phyloP scores from a whole-genome alignment of 2,329 filamentous ascomycete genomes.

The Metarhizium sp. region DNA sequence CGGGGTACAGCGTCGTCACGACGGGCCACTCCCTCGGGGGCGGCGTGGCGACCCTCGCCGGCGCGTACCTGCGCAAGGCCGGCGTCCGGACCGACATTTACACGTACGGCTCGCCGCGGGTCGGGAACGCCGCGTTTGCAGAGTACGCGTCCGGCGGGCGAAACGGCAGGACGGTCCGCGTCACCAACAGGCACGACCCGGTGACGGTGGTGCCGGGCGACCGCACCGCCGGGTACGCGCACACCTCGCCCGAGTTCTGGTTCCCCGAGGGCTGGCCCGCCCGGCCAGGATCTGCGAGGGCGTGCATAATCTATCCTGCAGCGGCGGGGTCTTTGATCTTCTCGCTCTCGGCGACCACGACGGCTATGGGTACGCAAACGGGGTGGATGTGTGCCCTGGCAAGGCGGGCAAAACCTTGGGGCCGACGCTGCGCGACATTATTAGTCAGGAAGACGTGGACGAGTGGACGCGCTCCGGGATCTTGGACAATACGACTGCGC shows the following conservation, averaged over 20 bases:
- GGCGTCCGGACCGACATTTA: constrained; percentile 45
- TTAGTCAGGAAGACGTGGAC: too few relatives aligned
- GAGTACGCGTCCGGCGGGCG: background rate
- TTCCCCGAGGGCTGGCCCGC: background rate
- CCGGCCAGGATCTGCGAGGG: background rate
- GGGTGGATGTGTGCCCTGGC: background rate
- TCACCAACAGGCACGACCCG: background rate
- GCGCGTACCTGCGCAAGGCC: constrained; percentile 40
- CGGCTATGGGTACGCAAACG: background rate
- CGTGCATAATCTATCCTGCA: background rate
- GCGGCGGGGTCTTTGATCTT: background rate
- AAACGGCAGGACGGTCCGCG: background rate
- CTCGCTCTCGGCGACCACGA: background rate
- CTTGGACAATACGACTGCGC: too few relatives aligned
- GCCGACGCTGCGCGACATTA: too few relatives aligned
- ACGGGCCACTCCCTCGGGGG: constrained; percentile 63
- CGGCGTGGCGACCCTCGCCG: constrained; percentile 52
- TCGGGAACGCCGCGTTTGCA: constrained; percentile 50
- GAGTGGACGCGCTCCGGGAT: too few relatives aligned
- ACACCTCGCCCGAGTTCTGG: constrained; percentile 1
- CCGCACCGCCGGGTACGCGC: background rate
- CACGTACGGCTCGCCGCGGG: constrained; percentile 57
- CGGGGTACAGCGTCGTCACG: constrained; percentile 29
- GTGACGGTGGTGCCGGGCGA: background rate
- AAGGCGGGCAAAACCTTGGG: too few relatives aligned